Evolutionary conservation across 768 basidiomycete species (phyloP), one percentile per base, ranked within the genome.

Genomic region (Galerina marginata): DNA sequence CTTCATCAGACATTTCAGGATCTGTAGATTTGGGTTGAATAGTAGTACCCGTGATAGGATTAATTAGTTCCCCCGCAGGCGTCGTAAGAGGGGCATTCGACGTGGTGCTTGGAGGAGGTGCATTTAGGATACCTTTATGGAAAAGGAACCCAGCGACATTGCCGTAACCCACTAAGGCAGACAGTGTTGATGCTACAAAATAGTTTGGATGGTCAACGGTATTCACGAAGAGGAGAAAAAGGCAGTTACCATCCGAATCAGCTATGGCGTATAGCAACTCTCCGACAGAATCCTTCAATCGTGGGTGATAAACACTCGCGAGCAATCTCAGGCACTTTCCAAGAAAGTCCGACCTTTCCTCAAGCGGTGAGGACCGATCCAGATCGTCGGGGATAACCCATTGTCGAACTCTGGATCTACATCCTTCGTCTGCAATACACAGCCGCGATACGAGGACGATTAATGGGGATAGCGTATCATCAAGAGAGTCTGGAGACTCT

Each of bases 121-220:
- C 83, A 56, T 74, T 82, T 69, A 91, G 81, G 66, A 99, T 82
- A 14, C 95, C 95, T 69, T 95, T 96, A 71, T 91, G 88, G 78
- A 94, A 96, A 25, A 99, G 81, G 81, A 94, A 92, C 0, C 97
- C 97, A 0, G 95, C 94, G 43, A 95, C 94, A 71, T 95, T 95
- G 43, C 96, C 96, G 67, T 99, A 99, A 6, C 96, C 96, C 54
- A 97, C 83, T 45, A 91, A 84, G 4, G 86, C 83, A n/a, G 86
- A 85, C 14, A 99, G 78, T 0, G 81, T 84, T 5, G 83, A 79
- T n/a, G 91, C 94, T 83, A 40, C 14, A 62, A 25, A 61, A 6
- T 26, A 42, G 43, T 12, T 58, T 26, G 42, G 51, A 58, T 20
- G 40, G 57, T 39, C 33, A 52, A 55, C 10, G 20, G 20, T 5